Evolutionary conservation across 2,329 filamentous ascomycete genomes (phyloP).

Genomic region (Botryotinia globosa): DNA sequence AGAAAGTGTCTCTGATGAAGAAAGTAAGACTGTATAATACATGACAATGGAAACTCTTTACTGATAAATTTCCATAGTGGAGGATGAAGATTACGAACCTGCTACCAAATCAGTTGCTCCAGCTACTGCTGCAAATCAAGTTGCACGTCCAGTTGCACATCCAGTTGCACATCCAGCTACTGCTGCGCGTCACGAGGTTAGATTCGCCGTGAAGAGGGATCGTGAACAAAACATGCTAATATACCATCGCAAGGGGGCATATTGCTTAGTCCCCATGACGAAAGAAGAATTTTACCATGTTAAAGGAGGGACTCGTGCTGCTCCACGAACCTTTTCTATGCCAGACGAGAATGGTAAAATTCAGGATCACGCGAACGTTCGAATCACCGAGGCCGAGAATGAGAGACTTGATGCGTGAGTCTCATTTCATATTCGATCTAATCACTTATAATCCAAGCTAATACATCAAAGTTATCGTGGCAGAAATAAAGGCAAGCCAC

Average conservation of each 20-base stretch:
- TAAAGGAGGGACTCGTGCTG: background rate
- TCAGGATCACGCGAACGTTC: background rate
- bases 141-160: no score
- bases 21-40: background rate
- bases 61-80: background rate
- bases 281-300: background rate
- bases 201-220: background rate
- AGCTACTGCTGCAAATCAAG: background rate
- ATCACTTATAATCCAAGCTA: background rate
- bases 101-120: background rate
- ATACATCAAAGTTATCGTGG: background rate
- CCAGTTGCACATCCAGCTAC: no score
- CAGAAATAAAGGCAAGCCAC: background rate
- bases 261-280: background rate
- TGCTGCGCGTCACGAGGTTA: no score
- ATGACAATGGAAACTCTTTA: background rate
- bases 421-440: background rate
- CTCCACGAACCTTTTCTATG: background rate
- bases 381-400: background rate
- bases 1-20: background rate
- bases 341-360: background rate
- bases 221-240: background rate
- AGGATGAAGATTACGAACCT: background rate
- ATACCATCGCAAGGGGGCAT: background rate
- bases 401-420: background rate